These are phyloP conservation scores for Trichosporon coremiiforme DNA, from an alignment of 1,284 basidiomycete species.

Conservation along the genomic window DNA sequence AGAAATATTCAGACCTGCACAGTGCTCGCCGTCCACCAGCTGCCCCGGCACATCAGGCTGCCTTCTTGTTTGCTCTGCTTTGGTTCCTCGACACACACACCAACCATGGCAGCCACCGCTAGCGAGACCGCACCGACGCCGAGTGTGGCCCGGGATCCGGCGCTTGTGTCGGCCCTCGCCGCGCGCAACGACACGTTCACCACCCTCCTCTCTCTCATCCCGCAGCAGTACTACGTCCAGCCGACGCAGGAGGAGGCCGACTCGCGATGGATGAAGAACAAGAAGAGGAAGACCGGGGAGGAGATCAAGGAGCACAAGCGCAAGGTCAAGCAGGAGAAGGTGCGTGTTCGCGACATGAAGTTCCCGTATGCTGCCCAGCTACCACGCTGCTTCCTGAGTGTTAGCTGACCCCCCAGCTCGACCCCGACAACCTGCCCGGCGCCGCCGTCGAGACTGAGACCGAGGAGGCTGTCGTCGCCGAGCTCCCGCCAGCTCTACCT, in stretches of 20 bases:
- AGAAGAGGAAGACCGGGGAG: constrained; percentile 79
- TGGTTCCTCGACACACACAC: not conserved
- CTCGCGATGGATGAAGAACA: constrained; percentile 84
- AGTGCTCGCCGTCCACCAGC: not conserved
- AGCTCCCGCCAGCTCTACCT: constrained; percentile 31
- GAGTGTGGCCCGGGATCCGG: constrained; percentile 22
- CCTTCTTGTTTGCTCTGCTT: not conserved
- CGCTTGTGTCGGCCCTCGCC: constrained; percentile 65
- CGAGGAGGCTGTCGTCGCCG: constrained; percentile 31
- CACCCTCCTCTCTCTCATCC: constrained; percentile 75
- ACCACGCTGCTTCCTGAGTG: too few relatives aligned
- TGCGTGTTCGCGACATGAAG: too few relatives aligned
- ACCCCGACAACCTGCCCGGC: constrained; percentile 70
- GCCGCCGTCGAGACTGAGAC: constrained; percentile 35
- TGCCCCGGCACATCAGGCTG: not conserved
- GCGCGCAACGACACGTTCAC: constrained; percentile 82
- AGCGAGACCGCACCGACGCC: constrained; percentile 12
- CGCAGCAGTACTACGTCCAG: constrained; percentile 80
- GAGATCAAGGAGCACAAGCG: constrained; percentile 82
- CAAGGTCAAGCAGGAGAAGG: constrained; percentile 82
- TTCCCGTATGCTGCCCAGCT: too few relatives aligned
- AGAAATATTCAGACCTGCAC: constrained; percentile 16
- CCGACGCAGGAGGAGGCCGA: constrained; percentile 69
- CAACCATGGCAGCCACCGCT: constrained; percentile 24
- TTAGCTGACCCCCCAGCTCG: constrained; percentile 65